Conservation (phyloP, 2,329 filamentous ascomycete species). For the Cyphellophora europaea region DNA sequence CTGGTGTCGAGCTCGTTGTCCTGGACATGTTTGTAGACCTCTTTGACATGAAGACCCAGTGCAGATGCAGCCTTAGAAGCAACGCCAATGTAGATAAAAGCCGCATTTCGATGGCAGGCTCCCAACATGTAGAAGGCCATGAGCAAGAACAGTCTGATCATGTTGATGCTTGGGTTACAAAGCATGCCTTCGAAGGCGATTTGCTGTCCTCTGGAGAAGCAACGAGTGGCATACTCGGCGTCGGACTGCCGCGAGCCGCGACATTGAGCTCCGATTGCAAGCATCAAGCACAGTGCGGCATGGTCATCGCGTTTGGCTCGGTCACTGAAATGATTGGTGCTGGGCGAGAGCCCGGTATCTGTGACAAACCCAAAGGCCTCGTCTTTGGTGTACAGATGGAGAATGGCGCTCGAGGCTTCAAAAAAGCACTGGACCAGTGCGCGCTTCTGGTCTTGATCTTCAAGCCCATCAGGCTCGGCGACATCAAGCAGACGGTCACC, state of each 20-base stretch:
- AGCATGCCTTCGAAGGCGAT: conserved; percentile 42
- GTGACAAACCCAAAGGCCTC: neutral
- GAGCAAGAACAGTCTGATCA: conserved; percentile 44
- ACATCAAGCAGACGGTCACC: conserved; percentile 17
- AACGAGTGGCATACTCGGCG: conserved; percentile 26
- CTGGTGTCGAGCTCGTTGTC: conserved; percentile 18
- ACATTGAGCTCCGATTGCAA: conserved; percentile 47
- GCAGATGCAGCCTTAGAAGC: conserved; percentile 49
- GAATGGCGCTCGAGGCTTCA: conserved; percentile 17
- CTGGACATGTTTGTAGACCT: conserved; percentile 19
- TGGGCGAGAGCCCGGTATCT: neutral
- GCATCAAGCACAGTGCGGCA: conserved; percentile 33
- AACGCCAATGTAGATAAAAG: conserved; percentile 55
- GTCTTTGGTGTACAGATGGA: neutral
- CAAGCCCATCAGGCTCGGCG: conserved; percentile 22
- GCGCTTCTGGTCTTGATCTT: conserved; percentile 24
- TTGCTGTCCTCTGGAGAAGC: conserved; percentile 41
- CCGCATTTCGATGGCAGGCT: conserved; percentile 49
- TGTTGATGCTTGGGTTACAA: conserved; percentile 43
- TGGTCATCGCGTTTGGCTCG: conserved; percentile 1
- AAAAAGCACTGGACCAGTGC: conserved; percentile 24
- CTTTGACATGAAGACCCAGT: conserved; percentile 42
- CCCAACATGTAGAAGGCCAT: conserved; percentile 53
- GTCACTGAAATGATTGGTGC: conserved; percentile 2
- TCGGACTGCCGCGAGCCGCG: conserved; percentile 21